Evolutionary conservation across 345 rosid genomes (phyloP), one percentile per base, ranked within the genome.

Genomic region (Populus tremula): DNA sequence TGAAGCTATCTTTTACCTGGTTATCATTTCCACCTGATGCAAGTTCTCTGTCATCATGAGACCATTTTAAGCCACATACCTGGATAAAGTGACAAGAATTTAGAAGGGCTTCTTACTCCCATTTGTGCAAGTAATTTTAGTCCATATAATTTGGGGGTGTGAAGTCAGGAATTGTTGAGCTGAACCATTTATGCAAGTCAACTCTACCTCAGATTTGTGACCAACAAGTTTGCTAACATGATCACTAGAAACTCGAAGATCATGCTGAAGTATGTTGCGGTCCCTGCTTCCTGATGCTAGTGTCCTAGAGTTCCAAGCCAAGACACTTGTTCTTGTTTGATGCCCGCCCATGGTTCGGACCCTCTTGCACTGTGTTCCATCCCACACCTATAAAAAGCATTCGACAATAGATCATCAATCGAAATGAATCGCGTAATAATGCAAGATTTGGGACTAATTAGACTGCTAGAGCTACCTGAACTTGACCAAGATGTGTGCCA

Each of bases 21-120:
- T 96, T 96, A 78, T 96, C 99, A 56, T 96, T 96, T 80, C 98
- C 98, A 82, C 99, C 98, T 7, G 99, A 96, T 13, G 99, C 99
- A 39, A 96, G 99, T 82, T 96, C 98, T 78, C 99, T 85, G 83
- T 92, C 99, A 73, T 96, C 99, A 43, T 90, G 94, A 41, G 98
- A 93, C 98, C 98, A 96, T 86, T 93, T 96, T 79, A 96, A 76
- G 33, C 99, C 97, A 47, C 98, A 96, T 21, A 96, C 91, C 91
- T 88, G 85, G 27, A 45, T 33, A 70, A 74, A 36, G 29, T 27
- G 68, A 72, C 0, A 5, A 20, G 63, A 71, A 10, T 41, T 0
- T 9, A 29, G 63, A 71, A 21, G 56, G 20, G 50, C 27, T 73
- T 49, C 27, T 73, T 8, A 49, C 38, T 16, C 59, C 21, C 6